Evolutionary conservation across 2,329 filamentous ascomycete genomes (phyloP).

Genomic region (Ambrosiella xylebori): DNA sequence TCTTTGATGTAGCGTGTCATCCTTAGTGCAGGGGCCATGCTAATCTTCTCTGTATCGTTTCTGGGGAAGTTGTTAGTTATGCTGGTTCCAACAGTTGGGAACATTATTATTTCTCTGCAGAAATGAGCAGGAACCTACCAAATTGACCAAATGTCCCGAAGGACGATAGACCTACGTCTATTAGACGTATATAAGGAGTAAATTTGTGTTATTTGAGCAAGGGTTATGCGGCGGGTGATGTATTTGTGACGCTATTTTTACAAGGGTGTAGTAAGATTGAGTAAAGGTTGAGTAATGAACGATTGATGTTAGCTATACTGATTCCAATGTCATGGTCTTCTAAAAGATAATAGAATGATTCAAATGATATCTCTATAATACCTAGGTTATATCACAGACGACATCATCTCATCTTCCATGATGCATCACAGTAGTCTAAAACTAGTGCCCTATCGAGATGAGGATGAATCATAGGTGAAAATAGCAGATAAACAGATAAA

Average conservation of each 20-base stretch:
- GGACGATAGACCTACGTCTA: neutral
- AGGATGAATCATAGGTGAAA: too few relatives aligned
- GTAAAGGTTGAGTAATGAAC: neutral
- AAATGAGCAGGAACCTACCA: conserved; percentile 6
- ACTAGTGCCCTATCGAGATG: too few relatives aligned
- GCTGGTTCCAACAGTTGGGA: too few relatives aligned
- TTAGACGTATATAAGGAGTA: conserved; percentile 5
- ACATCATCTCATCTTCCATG: too few relatives aligned
- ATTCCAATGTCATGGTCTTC: too few relatives aligned
- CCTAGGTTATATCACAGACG: too few relatives aligned
- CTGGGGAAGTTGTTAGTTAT: conserved; percentile 5
- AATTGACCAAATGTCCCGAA: conserved; percentile 15
- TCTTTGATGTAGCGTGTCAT: conserved; percentile 82
- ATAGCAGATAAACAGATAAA: too few relatives aligned
- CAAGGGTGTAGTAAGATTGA: neutral
- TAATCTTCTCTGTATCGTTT: conserved; percentile 51
- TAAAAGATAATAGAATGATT: too few relatives aligned
- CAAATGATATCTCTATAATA: too few relatives aligned
- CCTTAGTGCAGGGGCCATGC: conserved; percentile 81
- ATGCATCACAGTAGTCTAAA: too few relatives aligned
- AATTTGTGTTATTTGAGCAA: neutral
- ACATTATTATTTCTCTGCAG: too few relatives aligned
- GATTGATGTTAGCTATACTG: neutral
- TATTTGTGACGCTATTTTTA: neutral
- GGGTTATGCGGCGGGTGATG: neutral